Percentiles rank a stretch among this genome's conserved stretches.
Conservation (phyloP, 176 grass and related monocot species). For the Oryza coarctata region DNA sequence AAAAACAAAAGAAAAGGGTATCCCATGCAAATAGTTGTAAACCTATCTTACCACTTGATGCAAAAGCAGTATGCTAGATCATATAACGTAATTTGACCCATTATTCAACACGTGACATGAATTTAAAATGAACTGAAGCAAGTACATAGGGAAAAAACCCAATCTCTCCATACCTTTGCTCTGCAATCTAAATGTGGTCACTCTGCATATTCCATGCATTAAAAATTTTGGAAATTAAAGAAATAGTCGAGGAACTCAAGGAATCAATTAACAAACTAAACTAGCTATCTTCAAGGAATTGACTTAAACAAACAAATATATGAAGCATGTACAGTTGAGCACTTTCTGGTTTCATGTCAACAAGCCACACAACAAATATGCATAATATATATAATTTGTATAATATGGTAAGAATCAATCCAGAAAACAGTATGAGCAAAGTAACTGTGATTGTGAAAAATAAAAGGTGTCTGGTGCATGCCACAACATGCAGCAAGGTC, state of each 20-base stretch:
- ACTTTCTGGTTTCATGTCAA: background rate
- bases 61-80: background rate
- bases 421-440: slow-evolving; percentile 2
- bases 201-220: background rate
- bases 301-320: background rate
- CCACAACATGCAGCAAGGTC: slow-evolving; percentile 1
- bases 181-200: background rate
- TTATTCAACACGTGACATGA: background rate
- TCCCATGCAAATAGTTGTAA: background rate
- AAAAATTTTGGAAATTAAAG: background rate
- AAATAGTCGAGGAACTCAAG: background rate
- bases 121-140: background rate
- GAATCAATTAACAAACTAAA: background rate
- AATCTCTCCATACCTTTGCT: background rate
- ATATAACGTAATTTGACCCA: background rate
- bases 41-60: background rate
- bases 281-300: background rate
- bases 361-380: slow-evolving; percentile 14
- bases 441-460: slow-evolving; percentile 14
- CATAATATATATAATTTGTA: background rate
- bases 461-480: background rate
- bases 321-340: background rate
- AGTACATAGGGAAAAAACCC: background rate
- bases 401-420: slow-evolving; percentile 1
- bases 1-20: slow-evolving; percentile 17